Evolutionary conservation across 2,329 filamentous ascomycete species (phyloP).

Genomic region (Talaromyces sp.): DNA sequence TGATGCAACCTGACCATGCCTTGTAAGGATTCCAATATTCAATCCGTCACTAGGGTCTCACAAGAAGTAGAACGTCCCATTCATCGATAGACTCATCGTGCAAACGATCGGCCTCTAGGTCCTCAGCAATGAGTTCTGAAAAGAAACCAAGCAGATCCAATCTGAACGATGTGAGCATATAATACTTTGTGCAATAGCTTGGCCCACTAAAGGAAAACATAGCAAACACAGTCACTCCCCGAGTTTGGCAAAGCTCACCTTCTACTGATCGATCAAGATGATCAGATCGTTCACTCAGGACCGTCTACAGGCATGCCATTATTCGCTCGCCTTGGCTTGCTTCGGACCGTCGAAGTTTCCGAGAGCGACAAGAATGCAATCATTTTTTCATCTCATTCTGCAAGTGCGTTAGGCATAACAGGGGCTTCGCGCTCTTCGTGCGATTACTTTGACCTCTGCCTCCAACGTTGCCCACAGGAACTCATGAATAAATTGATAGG

Average conservation of each 20-base stretch:
- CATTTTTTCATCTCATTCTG: background rate
- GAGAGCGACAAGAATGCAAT: background rate
- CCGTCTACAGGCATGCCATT: conserved; percentile 5
- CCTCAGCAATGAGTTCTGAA: background rate
- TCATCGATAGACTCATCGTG: background rate
- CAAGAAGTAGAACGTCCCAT: background rate
- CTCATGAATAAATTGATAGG: conserved; percentile 2
- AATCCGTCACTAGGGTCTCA: no score
- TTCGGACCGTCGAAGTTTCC: background rate
- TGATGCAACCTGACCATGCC: background rate
- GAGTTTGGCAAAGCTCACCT: conserved; percentile 1
- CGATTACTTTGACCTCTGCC: conserved; percentile 1
- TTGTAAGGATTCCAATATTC: background rate
- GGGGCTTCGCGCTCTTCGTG: conserved; percentile 1
- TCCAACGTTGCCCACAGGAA: conserved; percentile 2
- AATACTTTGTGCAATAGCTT: no score
- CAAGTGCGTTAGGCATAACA: background rate
- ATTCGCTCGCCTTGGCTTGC: conserved; percentile 1
- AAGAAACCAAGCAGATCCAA: background rate
- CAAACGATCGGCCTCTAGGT: background rate
- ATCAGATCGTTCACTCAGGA: conserved; percentile 1
- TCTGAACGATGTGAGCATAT: background rate
- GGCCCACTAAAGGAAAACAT: no score
- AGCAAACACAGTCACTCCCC: background rate
- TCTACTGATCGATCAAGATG: conserved; percentile 2